Evolutionary conservation across 78 protist species (phyloP), one percentile per base, ranked within the genome.

Genomic region (Anaeramoeba flamelloides): DNA sequence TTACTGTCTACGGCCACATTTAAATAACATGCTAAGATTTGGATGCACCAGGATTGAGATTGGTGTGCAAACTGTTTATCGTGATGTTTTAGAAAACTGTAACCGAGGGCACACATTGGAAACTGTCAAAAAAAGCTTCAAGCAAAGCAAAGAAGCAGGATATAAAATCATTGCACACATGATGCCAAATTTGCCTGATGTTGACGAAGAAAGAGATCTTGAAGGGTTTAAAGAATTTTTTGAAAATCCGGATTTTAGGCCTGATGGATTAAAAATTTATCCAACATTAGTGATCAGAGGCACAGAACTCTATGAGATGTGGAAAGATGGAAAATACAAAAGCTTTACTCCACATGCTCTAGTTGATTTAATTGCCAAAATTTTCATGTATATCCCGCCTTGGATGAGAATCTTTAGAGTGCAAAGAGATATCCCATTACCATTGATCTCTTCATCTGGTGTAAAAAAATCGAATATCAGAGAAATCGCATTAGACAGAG

Each of bases 131-230:
- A 86, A 87, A 64, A 81, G 87, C 36, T 90, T 92, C 80, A 87
- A 87, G 40, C 76, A 87, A 12, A 80, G 87, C 32, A 91, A 92
- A 65, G 93, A 91, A 75, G 80, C 95, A 30, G 97, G 98, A 31
- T 93, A 79, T 88, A 95, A 95, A 82, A 89, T 95, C 0, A 91
- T 92, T 30, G 90, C 93, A 4, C 98, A 95, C 80, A 88, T 95
- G 94, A 95, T 95, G 98, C 98, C 98, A 12, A 93, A 94, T 85
- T 81, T 95, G 34, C 98, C 98, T 41, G 89, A 87, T 74, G 4
- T 86, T 80, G 90, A 86, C 2, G 78, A 82, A 78, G 94, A 89
- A 64, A 77, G 95, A 32, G 96, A 93, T 77, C 4, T 85, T 36
- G 78, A 39, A 0, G 33, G n/a, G n/a, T n/a, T n/a, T n/a, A n/a